phyloP scores from a whole-genome alignment of 305 asterid genomes.

The Withania somnifera region DNA sequence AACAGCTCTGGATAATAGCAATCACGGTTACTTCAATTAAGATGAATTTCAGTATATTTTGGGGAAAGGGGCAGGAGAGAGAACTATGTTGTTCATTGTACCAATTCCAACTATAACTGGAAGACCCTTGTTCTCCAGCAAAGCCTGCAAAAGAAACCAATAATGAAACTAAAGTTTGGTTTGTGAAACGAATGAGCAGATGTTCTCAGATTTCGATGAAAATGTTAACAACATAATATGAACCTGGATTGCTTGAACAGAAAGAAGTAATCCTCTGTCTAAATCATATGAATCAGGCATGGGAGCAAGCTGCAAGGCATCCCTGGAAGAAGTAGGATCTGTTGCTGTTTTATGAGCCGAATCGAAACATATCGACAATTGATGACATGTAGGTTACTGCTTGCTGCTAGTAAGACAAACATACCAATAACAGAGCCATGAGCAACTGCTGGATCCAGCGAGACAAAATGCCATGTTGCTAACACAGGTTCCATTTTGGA shows the following conservation, averaged over 20 bases:
- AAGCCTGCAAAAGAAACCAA: slow-evolving; percentile 49
- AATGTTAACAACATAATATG: slow-evolving; percentile 5
- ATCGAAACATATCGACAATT: slow-evolving; percentile 10
- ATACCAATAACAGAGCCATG: slow-evolving; percentile 48
- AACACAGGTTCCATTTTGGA: slow-evolving; percentile 78
- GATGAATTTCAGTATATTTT: not conserved
- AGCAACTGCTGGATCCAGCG: slow-evolving; percentile 38
- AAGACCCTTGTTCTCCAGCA: slow-evolving; percentile 90
- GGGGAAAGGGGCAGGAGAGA: not conserved
- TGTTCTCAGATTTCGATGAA: slow-evolving; percentile 1
- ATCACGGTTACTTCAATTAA: not conserved
- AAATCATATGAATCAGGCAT: slow-evolving; percentile 91
- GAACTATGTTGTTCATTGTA: slow-evolving; percentile 22
- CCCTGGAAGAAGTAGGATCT: slow-evolving; percentile 80
- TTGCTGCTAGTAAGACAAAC: slow-evolving; percentile 19
- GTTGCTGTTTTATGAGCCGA: slow-evolving; percentile 53
- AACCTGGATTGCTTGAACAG: slow-evolving; percentile 97
- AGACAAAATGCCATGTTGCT: slow-evolving; percentile 77
- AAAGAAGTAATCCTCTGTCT: slow-evolving; percentile 94
- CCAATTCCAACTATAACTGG: slow-evolving; percentile 99
- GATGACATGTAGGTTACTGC: slow-evolving; percentile 4
- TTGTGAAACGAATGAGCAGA: slow-evolving; percentile 8
- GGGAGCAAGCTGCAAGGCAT: slow-evolving; percentile 69
- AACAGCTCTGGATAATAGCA: not conserved
- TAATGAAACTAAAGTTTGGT: slow-evolving; percentile 4